A percentile compares a stretch with the other conserved stretches of the same genome.
phyloP scores from a whole-genome alignment of 768 basidiomycete species.

The Roridomyces roridus region DNA sequence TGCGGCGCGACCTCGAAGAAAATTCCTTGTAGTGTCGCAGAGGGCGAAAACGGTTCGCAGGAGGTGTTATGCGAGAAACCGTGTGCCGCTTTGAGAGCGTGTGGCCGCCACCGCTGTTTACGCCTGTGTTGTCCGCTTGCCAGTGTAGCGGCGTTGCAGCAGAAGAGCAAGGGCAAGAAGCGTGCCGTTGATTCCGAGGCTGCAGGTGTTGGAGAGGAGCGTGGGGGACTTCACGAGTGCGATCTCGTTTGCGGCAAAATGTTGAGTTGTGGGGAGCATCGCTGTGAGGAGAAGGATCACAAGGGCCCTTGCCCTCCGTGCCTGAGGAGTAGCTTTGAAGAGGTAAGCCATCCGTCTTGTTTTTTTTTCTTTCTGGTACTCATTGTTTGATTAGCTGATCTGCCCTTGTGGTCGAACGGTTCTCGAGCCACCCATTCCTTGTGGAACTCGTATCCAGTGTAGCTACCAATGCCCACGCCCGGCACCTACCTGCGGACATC shows the following conservation, averaged over 20 bases:
- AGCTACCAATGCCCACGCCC: constrained; percentile 78
- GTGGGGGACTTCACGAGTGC: constrained; percentile 81
- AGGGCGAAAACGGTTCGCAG: constrained; percentile 34
- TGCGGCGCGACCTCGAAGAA: constrained; percentile 74
- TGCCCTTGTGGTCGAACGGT: constrained; percentile 90
- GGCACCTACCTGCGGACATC: constrained; percentile 82
- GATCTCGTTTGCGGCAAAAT: constrained; percentile 79
- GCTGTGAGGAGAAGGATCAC: constrained; percentile 84
- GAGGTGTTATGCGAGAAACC: constrained; percentile 79
- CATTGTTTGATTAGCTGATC: constrained; percentile 52
- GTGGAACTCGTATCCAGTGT: constrained; percentile 83
- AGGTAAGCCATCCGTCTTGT: constrained; percentile 52
- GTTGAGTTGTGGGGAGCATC: constrained; percentile 78
- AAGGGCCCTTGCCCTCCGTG: constrained; percentile 83
- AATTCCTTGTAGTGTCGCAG: constrained; percentile 60
- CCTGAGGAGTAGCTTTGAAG: constrained; percentile 89
- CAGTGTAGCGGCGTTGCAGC: constrained; percentile 50
- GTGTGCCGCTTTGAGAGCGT: constrained; percentile 79
- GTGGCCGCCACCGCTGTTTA: constrained; percentile 87
- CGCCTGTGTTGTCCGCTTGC: constrained; percentile 91
- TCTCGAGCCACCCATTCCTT: constrained; percentile 87
- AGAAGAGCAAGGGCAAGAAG: constrained; percentile 71
- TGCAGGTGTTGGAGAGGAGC: constrained; percentile 57
- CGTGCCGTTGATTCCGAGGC: constrained; percentile 36
- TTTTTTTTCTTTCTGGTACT: background rate